Evolutionary conservation across 345 rosid species (phyloP), one percentile per base, ranked within the genome.

Genomic region (Eucalyptus fibrosa): DNA sequence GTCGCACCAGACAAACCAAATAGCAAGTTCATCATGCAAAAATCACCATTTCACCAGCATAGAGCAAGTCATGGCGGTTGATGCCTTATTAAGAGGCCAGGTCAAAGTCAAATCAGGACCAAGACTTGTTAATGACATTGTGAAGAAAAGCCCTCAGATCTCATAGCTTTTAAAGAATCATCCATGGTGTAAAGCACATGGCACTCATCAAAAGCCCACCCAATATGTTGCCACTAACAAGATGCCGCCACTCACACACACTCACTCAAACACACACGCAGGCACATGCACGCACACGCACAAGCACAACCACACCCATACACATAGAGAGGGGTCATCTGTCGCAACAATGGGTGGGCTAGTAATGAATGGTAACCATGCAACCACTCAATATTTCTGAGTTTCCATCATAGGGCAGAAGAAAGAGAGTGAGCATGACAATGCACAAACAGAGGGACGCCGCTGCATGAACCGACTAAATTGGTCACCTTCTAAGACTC

Each of bases 131-230:
- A 30, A 86, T 86, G 56, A 45, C 12, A 49, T 28, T 86, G 53
- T 47, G 83, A 34, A 30, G 37, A 86, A 89, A 89, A 15, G 87
- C 90, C 88, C 90, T 89, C 90, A 89, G 88, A 89, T 89, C 90
- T 89, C 90, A 89, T 89, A 89, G 88, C 86, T 89, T 89, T 50
- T 51, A 53, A 86, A 51, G 11, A 65, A 65, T 89, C 90, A 89
- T 65, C n/a, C 49, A 72, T 80, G 90, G 47, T 69, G 23, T 50
- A 65, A 53, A 42, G 69, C 67, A 49, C 16, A 42, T 9, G 55
- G 72, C 24, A 65, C 47, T 42, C 86, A 87, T 80, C 87, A 53
- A 53, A 69, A 89, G 50, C 90, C 88, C 89, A 32, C n/a, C 60
- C 90, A 89, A 77, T 24, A 55, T 51, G 55, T 50, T 50, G 88